These are phyloP conservation scores for Botrytis sinoallii DNA, from an alignment of 2,329 filamentous ascomycete species.

Conservation along the genomic window DNA sequence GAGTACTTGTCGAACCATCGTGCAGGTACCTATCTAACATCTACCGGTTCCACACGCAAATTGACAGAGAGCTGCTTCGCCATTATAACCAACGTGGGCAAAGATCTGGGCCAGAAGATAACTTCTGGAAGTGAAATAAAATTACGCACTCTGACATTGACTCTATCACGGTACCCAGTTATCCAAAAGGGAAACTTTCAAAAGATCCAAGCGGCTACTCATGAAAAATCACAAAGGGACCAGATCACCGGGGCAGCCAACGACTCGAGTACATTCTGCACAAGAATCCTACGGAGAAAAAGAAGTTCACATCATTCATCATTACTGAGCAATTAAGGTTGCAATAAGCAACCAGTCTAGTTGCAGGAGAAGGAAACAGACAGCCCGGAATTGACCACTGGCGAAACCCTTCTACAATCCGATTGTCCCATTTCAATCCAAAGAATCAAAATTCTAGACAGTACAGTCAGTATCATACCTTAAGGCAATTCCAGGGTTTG, in stretches of 20 bases:
- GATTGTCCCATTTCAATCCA: background rate
- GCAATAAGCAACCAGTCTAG: background rate
- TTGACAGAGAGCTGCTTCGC: background rate
- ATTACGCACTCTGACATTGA: slow-evolving; percentile 1
- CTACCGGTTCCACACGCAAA: background rate
- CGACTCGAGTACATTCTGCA: background rate
- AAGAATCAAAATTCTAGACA: background rate
- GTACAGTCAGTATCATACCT: background rate
- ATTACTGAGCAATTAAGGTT: background rate
- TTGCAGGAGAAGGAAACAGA: too few relatives aligned
- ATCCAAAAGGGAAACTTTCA: background rate
- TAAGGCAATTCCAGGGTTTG: too few relatives aligned
- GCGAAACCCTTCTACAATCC: background rate
- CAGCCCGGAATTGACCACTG: too few relatives aligned
- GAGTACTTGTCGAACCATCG: background rate
- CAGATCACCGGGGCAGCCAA: background rate
- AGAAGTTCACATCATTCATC: background rate
- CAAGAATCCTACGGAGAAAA: too few relatives aligned
- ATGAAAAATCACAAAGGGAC: background rate
- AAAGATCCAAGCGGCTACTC: background rate
- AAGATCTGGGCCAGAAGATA: background rate
- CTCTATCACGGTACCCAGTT: background rate
- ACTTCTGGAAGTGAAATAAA: background rate
- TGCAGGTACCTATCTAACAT: background rate
- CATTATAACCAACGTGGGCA: background rate